A percentile compares a stretch with the other conserved stretches of the same genome.
These are phyloP conservation scores for Brettanomyces anomalus DNA, from an alignment of 805 yeast genomes.

Conservation along the genomic window DNA sequence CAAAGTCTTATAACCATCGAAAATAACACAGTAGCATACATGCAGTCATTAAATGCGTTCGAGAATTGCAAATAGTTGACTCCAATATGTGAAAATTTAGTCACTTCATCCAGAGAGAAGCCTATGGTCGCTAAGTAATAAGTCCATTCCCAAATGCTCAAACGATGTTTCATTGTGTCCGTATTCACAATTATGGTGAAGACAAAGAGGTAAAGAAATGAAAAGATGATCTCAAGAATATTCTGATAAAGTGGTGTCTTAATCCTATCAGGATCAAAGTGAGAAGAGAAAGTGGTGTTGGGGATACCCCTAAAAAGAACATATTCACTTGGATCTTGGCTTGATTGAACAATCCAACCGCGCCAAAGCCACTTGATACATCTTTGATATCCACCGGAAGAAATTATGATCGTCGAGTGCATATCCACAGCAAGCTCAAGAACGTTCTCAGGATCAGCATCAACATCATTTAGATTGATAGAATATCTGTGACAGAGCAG, in stretches of 20 bases:
- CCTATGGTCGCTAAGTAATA: conserved; percentile 64
- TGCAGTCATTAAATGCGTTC: conserved; percentile 65
- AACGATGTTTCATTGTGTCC: conserved; percentile 30
- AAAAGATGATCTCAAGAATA: conserved; percentile 56
- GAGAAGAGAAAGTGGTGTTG: conserved; percentile 44
- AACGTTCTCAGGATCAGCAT: conserved; percentile 60
- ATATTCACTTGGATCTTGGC: conserved; percentile 59
- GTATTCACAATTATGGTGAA: conserved; percentile 59
- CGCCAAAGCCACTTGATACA: conserved; percentile 89
- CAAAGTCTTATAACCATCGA: conserved; percentile 49
- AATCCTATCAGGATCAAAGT: conserved; percentile 75
- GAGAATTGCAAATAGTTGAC: conserved; percentile 63
- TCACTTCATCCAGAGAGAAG: conserved; percentile 55
- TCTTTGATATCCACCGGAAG: conserved; percentile 75
- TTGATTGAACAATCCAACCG: conserved; percentile 82
- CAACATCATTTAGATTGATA: conserved; percentile 53
- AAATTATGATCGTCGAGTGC: conserved; percentile 70
- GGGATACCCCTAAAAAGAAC: conserved; percentile 53
- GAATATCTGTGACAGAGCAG: conserved; percentile 71
- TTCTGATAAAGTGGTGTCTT: conserved; percentile 83
- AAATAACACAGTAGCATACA: conserved; percentile 46
- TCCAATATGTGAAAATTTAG: conserved; percentile 73
- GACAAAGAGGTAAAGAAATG: conserved; percentile 50
- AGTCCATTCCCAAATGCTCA: conserved; percentile 40
- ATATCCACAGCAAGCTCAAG: conserved; percentile 80